Percentiles rank a stretch among this genome's conserved stretches.
Conservation (phyloP, 305 asterid genomes). For the Fraxinus angustifolia region DNA sequence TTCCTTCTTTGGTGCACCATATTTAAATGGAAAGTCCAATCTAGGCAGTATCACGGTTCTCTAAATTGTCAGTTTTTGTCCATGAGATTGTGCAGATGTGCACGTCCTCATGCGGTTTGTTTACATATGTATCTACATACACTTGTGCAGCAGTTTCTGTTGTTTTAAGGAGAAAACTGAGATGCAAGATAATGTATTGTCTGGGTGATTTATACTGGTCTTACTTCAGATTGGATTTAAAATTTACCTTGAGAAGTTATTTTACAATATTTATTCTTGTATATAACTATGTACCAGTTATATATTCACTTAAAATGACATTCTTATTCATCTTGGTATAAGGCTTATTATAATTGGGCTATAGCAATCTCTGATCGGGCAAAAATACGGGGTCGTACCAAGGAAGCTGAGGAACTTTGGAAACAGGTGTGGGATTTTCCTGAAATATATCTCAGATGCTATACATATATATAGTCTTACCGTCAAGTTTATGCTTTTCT, state of each 20-base stretch:
- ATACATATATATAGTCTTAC: neutral
- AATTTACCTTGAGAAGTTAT: conserved; percentile 13
- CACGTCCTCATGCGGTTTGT: neutral
- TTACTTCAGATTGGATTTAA: conserved; percentile 5
- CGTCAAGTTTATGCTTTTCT: conserved; percentile 12
- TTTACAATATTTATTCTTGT: neutral
- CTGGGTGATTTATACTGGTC: neutral
- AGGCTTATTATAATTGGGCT: conserved; percentile 98
- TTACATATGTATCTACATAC: neutral
- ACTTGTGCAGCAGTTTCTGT: neutral
- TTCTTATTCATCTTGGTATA: neutral
- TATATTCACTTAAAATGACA: conserved; percentile 12
- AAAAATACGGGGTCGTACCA: conserved; percentile 98
- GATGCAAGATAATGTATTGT: neutral
- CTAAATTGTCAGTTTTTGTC: neutral
- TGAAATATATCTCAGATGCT: conserved; percentile 17
- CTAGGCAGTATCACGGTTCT: neutral
- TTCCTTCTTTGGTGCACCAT: conserved; percentile 17
- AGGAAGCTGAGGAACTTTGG: conserved; percentile 99
- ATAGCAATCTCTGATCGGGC: conserved; percentile 99
- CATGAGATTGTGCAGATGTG: neutral
- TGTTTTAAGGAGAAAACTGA: neutral
- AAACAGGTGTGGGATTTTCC: conserved; percentile 57
- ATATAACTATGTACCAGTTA: neutral
- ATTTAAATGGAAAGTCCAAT: conserved; percentile 1